Conservation (phyloP, 352 stramenopile genomes). For the Phytopythium helicoides region DNA sequence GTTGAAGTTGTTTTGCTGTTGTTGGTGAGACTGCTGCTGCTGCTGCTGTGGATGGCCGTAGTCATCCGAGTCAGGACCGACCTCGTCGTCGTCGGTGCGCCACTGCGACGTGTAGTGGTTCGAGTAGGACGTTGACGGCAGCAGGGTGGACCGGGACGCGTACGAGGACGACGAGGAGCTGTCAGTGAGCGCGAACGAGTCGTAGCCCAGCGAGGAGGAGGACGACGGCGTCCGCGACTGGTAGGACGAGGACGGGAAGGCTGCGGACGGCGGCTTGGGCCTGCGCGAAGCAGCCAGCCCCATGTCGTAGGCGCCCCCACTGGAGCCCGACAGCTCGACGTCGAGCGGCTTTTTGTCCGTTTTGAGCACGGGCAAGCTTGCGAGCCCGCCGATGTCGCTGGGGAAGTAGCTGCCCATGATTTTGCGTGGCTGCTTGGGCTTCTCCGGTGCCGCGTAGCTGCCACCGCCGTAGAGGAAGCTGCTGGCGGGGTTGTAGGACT, state of each 20-base stretch:
- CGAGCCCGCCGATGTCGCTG: constrained; percentile 15
- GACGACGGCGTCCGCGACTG: not conserved
- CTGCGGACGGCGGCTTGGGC: constrained; percentile 1
- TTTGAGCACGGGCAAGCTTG: constrained; percentile 30
- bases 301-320: constrained; percentile 1
- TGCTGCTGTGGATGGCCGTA: constrained; percentile 24
- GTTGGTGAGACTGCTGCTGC: constrained; percentile 26
- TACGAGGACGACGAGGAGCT: constrained; percentile 10
- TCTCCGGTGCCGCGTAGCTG: constrained; percentile 20
- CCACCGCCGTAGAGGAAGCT: constrained; percentile 34
- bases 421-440: constrained; percentile 39
- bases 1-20: constrained; percentile 28
- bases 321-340: constrained; percentile 10
- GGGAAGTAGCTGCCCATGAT: constrained; percentile 36
- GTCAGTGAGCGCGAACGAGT: not conserved
- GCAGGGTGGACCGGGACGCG: constrained; percentile 6
- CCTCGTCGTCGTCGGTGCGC: not conserved
- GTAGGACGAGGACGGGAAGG: constrained; percentile 20
- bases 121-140: constrained; percentile 3
- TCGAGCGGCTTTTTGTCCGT: constrained; percentile 43
- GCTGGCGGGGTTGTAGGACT: constrained; percentile 17
- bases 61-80: constrained; percentile 2
- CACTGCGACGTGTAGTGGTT: constrained; percentile 9
- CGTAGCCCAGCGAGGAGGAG: constrained; percentile 13
- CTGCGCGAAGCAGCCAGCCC: not conserved